phyloP scores from a whole-genome alignment of 495 filamentous ascomycete species.

The Hyaloscypha bicolor region DNA sequence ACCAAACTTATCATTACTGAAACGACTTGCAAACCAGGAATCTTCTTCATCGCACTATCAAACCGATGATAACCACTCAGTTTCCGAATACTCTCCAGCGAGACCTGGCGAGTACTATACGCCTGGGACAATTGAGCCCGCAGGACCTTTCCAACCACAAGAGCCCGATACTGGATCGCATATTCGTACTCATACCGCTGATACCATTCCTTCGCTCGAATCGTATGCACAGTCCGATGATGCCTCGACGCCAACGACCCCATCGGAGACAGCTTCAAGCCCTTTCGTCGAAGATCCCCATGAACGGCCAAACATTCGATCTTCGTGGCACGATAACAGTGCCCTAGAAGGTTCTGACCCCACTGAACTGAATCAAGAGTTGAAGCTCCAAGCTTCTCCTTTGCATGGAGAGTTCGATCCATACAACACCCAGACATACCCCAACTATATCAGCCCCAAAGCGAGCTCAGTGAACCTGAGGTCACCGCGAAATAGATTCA shows the following conservation, averaged over 20 bases:
- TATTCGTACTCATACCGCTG: constrained; percentile 21
- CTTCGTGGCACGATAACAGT: constrained; percentile 17
- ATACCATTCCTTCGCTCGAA: constrained; percentile 23
- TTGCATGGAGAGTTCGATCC: constrained; percentile 18
- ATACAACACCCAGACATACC: constrained; percentile 19
- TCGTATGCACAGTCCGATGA: constrained; percentile 21
- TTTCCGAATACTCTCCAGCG: background rate
- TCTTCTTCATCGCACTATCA: background rate
- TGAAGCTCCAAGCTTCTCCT: constrained; percentile 20
- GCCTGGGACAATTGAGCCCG: background rate
- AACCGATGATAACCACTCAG: background rate
- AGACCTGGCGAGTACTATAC: background rate
- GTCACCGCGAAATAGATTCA: background rate
- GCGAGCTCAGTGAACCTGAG: constrained; percentile 7
- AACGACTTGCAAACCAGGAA: constrained; percentile 4
- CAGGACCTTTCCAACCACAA: background rate
- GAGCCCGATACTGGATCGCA: constrained; percentile 6
- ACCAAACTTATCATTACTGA: constrained; percentile 21
- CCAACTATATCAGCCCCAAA: constrained; percentile 16
- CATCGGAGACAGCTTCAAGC: constrained; percentile 6
- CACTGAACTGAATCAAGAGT: constrained; percentile 4
- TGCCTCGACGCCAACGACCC: constrained; percentile 15
- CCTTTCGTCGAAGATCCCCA: constrained; percentile 12
- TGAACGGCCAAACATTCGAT: constrained; percentile 15
- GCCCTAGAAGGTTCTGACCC: background rate